These are phyloP conservation scores for Gloeophyllum trabeum DNA, from an alignment of 768 basidiomycete genomes.

Conservation along the genomic window DNA sequence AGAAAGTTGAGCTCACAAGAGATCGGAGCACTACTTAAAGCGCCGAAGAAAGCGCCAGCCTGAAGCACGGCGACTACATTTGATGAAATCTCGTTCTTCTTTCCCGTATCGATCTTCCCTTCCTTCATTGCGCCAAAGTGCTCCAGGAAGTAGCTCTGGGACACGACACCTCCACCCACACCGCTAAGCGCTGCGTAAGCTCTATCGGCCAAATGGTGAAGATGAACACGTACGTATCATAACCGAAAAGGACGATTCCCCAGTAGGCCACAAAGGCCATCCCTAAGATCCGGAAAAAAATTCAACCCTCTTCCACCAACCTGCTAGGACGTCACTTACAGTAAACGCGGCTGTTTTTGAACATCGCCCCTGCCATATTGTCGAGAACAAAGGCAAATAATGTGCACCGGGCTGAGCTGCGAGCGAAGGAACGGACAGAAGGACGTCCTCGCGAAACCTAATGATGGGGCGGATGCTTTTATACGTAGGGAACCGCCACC, in stretches of 20 bases:
- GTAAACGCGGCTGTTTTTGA: slow-evolving; percentile 57
- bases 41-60: slow-evolving; percentile 84
- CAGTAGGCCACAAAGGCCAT: slow-evolving; percentile 66
- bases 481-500: no score
- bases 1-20: slow-evolving; percentile 34
- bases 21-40: slow-evolving; percentile 58
- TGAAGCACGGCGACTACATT: slow-evolving; percentile 85
- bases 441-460: no score
- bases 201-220: neutral
- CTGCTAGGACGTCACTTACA: slow-evolving; percentile 25
- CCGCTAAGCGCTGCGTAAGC: slow-evolving; percentile 29
- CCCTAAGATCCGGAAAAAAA: slow-evolving; percentile 25
- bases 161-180: slow-evolving; percentile 59
- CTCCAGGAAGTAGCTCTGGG: slow-evolving; percentile 43
- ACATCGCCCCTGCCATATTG: no score
- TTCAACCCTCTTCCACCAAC: neutral
- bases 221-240: slow-evolving; percentile 45
- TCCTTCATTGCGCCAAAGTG: slow-evolving; percentile 48
- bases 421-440: neutral
- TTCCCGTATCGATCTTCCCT: slow-evolving; percentile 25
- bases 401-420: neutral
- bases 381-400: slow-evolving; percentile 4
- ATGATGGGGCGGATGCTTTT: no score
- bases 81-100: slow-evolving; percentile 48
- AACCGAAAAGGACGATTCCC: slow-evolving; percentile 79